Evolutionary conservation across 306 rosid species (phyloP), one percentile per base, ranked within the genome.

Genomic region (Rubus idaeus): DNA sequence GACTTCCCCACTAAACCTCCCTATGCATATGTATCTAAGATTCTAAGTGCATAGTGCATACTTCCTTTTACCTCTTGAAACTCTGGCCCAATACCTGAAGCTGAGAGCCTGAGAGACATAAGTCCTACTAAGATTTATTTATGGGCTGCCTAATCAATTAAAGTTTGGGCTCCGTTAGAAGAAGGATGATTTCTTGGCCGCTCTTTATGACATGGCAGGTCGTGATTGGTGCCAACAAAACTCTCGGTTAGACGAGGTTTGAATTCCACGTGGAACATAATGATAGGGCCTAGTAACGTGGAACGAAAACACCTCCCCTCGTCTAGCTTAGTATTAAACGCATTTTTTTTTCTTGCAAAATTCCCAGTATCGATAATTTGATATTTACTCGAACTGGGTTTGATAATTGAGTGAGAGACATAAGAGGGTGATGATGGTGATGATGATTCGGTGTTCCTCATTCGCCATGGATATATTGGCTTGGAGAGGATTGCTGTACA

Each of bases 401-500:
- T 46, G 55, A 39, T 37, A 20, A 37, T 52, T 18, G 16, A 13
- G 53, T 12, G 42, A 44, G 3, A 10, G 11, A 67, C 6, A 42
- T 12, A 41, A 71, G 73, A 14, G 81, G 77, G 82, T 84, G 75
- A 62, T 79, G 26, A 23, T 23, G n/a, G n/a, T n/a, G 26, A 23
- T 23, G 52, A 82, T 75, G 79, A 16, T 80, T 44, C 39, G 85
- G 14, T 74, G 89, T 72, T 76, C 80, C 46, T 77, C 78, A 26
- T 61, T 77, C 74, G 51, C 80, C 55, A 87, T 86, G 92, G 92
- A 89, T 55, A 78, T 90, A 12, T 76, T 87, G 3, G 91, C 90
- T 52, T 88, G 87, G 84, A 85, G 90, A 80, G 94, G 97, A 62
- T 74, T 96, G 80, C 68, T 81, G 17, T 88, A 81, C 82, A 63